Conservation (phyloP, 2,329 filamentous ascomycete species). For the Dryadomyces sulphureus region DNA sequence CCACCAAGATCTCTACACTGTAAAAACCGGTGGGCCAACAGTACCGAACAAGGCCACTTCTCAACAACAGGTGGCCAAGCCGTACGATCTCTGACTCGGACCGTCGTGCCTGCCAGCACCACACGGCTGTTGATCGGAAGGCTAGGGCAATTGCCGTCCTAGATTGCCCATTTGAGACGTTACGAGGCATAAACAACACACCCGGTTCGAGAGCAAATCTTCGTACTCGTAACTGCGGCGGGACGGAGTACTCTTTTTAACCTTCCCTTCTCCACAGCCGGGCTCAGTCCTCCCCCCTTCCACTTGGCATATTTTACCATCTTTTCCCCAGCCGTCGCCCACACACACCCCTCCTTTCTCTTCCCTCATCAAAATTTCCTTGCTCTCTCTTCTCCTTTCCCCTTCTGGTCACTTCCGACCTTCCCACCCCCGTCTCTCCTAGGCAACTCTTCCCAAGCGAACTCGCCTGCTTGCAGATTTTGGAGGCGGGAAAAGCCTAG, state of each 20-base stretch:
- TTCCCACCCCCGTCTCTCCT: background rate
- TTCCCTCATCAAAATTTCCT: background rate
- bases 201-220: background rate
- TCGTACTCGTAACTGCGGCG: background rate
- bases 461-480: background rate
- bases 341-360: background rate
- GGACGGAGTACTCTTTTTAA: background rate
- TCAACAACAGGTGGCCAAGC: background rate
- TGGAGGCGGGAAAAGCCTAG: background rate
- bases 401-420: background rate
- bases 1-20: too few species aligned
- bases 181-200: background rate
- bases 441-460: background rate
- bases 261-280: constrained; percentile 1
- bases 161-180: background rate
- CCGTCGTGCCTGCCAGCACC: background rate
- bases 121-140: background rate
- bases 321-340: background rate
- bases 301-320: background rate
- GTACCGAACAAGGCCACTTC: background rate
- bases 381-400: background rate
- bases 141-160: background rate
- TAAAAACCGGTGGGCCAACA: background rate
- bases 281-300: background rate
- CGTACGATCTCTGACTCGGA: background rate